Evolutionary conservation across 129 eudicot species (phyloP), one percentile per base, ranked within the genome.

Genomic region (Logfia minima): DNA sequence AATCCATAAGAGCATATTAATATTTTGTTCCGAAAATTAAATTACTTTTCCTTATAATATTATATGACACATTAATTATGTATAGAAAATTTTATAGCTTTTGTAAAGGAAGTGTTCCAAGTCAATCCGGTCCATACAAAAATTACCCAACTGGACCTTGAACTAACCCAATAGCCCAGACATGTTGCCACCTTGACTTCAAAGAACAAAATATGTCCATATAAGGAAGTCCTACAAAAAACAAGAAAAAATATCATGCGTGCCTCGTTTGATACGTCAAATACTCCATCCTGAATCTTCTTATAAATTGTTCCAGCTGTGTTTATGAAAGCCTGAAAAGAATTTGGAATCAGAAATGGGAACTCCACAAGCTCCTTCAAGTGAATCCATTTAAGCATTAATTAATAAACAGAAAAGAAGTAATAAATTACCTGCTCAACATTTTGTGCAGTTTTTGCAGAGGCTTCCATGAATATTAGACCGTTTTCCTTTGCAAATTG

Each of bases 401-500:
- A 22, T 29, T 60, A 18, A 17, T 35, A 14, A 29, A 24, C 29
- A 29, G 39, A 11, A 19, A 70, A 61, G 14, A 72, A 9, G 21
- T 74, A 34, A 45, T 45, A 18, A 53, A 10, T 32, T 31, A 91
- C 96, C 96, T 93, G 96, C 70, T 93, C 98, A 48, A 93, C 98
- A 85, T 87, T 93, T 76, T 88, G 92, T 59, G 95, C 95, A 37
- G 96, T 93, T 85, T 87, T 93, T 79, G 98, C 96, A 43, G 98
- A 93, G 32, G 91, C 90, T 82, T 93, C 96, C 92, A 93, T 88
- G 72, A 93, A 93, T 43, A 90, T 81, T 75, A 93, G 81, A 60
- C 98, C 98, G 58, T 93, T 80, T 79, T 93, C 98, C 83, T 82
- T 93, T 1, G 98, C 98, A 81, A 93, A 93, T 29, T 93, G 96